These are phyloP conservation scores for Aspergillus taichungensis DNA, from an alignment of 495 filamentous ascomycete species.

Conservation along the genomic window DNA sequence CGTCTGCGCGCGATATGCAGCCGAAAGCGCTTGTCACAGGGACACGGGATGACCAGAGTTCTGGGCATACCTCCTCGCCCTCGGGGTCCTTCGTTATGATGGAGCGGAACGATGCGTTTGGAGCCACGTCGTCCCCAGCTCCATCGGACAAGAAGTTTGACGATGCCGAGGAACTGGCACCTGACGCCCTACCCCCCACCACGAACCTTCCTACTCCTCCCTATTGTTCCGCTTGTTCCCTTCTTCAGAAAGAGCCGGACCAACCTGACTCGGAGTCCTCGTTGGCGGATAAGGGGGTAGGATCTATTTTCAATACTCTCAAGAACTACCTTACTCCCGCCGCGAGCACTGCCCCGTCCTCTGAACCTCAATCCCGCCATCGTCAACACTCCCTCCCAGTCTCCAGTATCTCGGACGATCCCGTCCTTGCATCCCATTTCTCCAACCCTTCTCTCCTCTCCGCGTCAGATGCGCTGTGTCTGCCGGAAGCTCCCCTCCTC, in stretches of 20 bases:
- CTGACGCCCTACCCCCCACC: slow-evolving; percentile 17
- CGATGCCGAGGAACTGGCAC: slow-evolving; percentile 8
- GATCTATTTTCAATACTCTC: slow-evolving; percentile 32
- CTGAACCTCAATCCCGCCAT: slow-evolving; percentile 31
- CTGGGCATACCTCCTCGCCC: slow-evolving; percentile 18
- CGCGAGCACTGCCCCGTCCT: slow-evolving; percentile 11
- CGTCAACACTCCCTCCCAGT: slow-evolving; percentile 51
- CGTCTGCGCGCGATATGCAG: slow-evolving; percentile 29
- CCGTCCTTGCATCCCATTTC: slow-evolving; percentile 63
- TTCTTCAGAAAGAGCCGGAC: slow-evolving; percentile 36
- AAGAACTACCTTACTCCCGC: slow-evolving; percentile 35
- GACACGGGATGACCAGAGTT: slow-evolving; percentile 12
- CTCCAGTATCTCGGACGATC: slow-evolving; percentile 56
- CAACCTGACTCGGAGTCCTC: slow-evolving; percentile 26
- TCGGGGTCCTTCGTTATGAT: slow-evolving; percentile 33
- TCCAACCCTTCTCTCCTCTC: slow-evolving; percentile 60
- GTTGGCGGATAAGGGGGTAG: slow-evolving; percentile 25
- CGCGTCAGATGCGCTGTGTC: slow-evolving; percentile 47
- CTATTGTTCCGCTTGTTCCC: slow-evolving; percentile 30
- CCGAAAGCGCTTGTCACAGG: slow-evolving; percentile 10
- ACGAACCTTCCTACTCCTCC: slow-evolving; percentile 36
- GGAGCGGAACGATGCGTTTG: slow-evolving; percentile 30
- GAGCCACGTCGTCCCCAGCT: slow-evolving; percentile 16
- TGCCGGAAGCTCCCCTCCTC: slow-evolving; percentile 43
- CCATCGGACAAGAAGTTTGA: slow-evolving; percentile 12